phyloP scores from a whole-genome alignment of 2,329 filamentous ascomycete genomes.

The Fusarium lateritium region DNA sequence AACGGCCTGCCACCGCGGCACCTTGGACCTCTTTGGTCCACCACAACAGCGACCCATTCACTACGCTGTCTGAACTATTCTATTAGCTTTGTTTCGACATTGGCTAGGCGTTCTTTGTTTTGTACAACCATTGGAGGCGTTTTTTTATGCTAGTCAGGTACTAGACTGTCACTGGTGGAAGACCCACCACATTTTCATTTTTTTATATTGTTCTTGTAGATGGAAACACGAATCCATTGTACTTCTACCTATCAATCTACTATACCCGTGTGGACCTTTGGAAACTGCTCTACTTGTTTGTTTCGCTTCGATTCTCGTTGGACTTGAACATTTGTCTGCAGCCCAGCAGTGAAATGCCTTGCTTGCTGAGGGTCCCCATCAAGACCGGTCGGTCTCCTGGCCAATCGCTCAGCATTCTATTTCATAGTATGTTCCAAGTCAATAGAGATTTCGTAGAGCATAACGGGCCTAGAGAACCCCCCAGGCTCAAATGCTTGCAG shows the following conservation, averaged over 20 bases:
- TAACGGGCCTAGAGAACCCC: no score
- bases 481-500: no score
- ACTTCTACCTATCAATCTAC: slow-evolving; percentile 3
- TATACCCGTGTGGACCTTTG: slow-evolving; percentile 5
- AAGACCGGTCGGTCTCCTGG: neutral
- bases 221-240: slow-evolving; percentile 20
- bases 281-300: no score
- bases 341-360: no score
- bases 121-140: slow-evolving; percentile 34
- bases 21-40: slow-evolving; percentile 1
- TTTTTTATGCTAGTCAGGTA: slow-evolving; percentile 35
- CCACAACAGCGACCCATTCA: slow-evolving; percentile 1
- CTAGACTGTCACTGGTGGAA: slow-evolving; percentile 25
- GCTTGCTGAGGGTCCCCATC: no score
- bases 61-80: slow-evolving; percentile 14
- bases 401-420: neutral
- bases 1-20: slow-evolving; percentile 11
- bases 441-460: neutral
- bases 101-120: slow-evolving; percentile 31
- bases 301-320: no score
- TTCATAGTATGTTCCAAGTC: neutral
- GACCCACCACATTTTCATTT: slow-evolving; percentile 6
- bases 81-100: slow-evolving; percentile 30
- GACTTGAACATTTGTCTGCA: no score
- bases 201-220: slow-evolving; percentile 1